Evolutionary conservation across 2,329 filamentous ascomycete genomes (phyloP), one percentile per base, ranked within the genome.

Genomic region (Fusarium stilboides): DNA sequence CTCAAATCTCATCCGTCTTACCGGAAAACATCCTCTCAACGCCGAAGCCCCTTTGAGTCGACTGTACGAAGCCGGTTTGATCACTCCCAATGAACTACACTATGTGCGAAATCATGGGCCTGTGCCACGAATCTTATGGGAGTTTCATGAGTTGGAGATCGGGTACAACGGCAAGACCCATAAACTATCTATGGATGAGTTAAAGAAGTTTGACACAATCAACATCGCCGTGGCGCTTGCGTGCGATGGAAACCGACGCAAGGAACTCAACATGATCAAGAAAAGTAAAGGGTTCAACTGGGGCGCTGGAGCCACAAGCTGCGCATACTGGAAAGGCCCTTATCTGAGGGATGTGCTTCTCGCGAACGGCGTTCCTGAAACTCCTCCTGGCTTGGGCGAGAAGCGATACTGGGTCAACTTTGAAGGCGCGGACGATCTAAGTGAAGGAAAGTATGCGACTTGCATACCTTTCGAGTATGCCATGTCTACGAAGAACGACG

Each of bases 81-180:
- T 40, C 19, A 40, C 39, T 6, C n/a, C 39, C 19, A 40, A 40
- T 12, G 39, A 40, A 8, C 39, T 40, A 14, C 39, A 40, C 69
- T 87, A 86, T 60, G 83, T 87, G 14, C 79, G 85, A 5, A 87
- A 85, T 52, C 85, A 88, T 59, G 84, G 84, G n/a, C 74, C 83
- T 6, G 85, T 88, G 2, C 86, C 85, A 1, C 77, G 81, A 9
- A 58, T 86, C 1, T 68, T 85, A 1, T 87, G 83, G 84, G 83
- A 85, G 54, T 81, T 79, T 12, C 84, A 87, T 70, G 75, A 77
- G 15, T 70, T 87, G 6, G 81, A 87, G 17, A 74, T 87, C 22
- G 75, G 78, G 8, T 72, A 80, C 33, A 70, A 80, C 20, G 79
- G 80, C 8, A 77, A 77, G 28, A 74, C 81, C 14, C 72, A 64